Percentiles rank a stretch among this genome's conserved stretches.
These are phyloP conservation scores for Trichoderma arundinaceum DNA, from an alignment of 2,329 filamentous ascomycete species.

Conservation along the genomic window DNA sequence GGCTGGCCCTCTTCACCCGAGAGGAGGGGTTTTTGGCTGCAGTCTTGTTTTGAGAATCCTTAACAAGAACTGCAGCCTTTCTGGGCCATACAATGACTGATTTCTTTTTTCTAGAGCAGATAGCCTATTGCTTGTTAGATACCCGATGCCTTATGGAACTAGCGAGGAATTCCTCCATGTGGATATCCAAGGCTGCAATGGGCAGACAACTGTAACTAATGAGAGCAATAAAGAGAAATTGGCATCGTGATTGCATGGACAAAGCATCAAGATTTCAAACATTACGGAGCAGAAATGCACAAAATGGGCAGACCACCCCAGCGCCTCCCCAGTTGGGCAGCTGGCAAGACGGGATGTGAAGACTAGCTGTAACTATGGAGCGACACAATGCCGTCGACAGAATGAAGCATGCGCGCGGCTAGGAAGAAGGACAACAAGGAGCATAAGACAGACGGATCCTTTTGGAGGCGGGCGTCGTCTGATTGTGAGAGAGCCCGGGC, in stretches of 20 bases:
- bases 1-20: no score
- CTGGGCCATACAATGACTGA: neutral
- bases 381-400: neutral
- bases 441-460: slow-evolving; percentile 9
- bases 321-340: neutral
- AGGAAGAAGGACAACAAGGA: neutral
- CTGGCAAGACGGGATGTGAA: neutral
- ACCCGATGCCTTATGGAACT: neutral
- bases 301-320: neutral
- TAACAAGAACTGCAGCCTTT: neutral
- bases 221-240: neutral
- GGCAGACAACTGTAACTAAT: neutral
- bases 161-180: neutral
- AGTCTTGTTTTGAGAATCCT: neutral
- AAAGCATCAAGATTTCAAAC: neutral
- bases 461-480: slow-evolving; percentile 2
- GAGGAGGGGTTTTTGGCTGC: no score
- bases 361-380: neutral
- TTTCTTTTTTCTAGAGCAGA: neutral
- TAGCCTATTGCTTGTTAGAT: slow-evolving; percentile 2
- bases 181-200: neutral
- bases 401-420: slow-evolving; percentile 10
- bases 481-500: slow-evolving; percentile 3
- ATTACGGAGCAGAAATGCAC: neutral
- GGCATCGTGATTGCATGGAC: no score